Conservation (phyloP, 1,284 basidiomycete genomes). For the Malassezia yamatoensis region DNA sequence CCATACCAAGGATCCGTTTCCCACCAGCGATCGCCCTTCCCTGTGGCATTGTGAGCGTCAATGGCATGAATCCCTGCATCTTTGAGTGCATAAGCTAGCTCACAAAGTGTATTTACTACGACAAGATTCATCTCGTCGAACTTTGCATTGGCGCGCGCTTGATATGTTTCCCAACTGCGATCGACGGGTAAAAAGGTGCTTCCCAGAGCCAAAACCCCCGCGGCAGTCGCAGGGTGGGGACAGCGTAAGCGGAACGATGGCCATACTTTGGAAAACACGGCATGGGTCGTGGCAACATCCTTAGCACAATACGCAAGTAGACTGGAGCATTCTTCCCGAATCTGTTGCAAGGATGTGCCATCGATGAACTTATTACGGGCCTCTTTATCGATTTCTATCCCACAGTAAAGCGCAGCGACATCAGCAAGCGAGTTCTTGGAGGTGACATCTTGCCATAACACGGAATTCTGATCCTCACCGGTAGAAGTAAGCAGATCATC, state of each 20-base stretch:
- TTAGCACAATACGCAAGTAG: constrained; percentile 79
- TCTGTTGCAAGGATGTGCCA: constrained; percentile 56
- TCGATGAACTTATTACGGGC: constrained; percentile 65
- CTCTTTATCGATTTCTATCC: constrained; percentile 68
- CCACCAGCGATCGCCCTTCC: constrained; percentile 51
- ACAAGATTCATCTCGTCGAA: constrained; percentile 67
- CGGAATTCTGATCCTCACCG: constrained; percentile 2
- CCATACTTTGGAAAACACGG: constrained; percentile 69
- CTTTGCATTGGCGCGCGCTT: constrained; percentile 65
- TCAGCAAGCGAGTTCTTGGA: constrained; percentile 85
- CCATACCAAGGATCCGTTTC: constrained; percentile 72
- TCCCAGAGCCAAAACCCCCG: constrained; percentile 83
- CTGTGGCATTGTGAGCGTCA: not conserved
- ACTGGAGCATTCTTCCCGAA: constrained; percentile 60
- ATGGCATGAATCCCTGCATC: constrained; percentile 22
- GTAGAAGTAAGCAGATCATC: not conserved
- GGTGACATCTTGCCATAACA: constrained; percentile 77
- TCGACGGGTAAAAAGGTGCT: constrained; percentile 84
- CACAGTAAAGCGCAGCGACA: constrained; percentile 81
- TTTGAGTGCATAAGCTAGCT: constrained; percentile 58
- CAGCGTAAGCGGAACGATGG: constrained; percentile 74
- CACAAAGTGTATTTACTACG: constrained; percentile 60
- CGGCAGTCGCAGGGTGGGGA: constrained; percentile 84
- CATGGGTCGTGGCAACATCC: constrained; percentile 76
- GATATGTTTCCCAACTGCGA: constrained; percentile 73